Conservation (phyloP, 441 rosid genomes). For the Pelargonium myrrhifolium region DNA sequence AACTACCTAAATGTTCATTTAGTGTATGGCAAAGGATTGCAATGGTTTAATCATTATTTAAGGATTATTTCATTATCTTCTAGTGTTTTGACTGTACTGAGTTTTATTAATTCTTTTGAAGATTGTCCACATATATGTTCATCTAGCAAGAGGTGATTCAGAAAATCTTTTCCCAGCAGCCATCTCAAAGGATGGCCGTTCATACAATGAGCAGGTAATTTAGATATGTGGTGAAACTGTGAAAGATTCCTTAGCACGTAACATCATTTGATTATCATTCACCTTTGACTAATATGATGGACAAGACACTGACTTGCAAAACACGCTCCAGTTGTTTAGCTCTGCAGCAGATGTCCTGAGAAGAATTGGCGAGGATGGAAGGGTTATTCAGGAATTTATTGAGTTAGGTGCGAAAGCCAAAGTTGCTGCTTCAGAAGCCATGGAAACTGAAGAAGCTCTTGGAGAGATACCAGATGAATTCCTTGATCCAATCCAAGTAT, state of each 20-base stretch:
- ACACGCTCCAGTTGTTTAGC: constrained; percentile 55
- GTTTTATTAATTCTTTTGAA: constrained; percentile 27
- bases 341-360: constrained; percentile 79
- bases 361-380: constrained; percentile 76
- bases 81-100: neutral
- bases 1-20: too few relatives aligned
- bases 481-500: constrained; percentile 94
- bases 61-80: neutral
- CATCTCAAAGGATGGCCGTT: constrained; percentile 91
- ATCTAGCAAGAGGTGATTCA: constrained; percentile 81
- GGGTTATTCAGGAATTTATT: constrained; percentile 64
- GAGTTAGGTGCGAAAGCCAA: constrained; percentile 75
- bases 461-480: constrained; percentile 98
- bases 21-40: neutral
- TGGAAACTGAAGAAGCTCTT: constrained; percentile 90
- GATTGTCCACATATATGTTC: constrained; percentile 87
- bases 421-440: constrained; percentile 89
- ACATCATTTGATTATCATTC: neutral
- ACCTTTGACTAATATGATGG: neutral
- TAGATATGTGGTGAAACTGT: neutral
- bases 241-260: neutral
- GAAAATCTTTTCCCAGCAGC: constrained; percentile 76
- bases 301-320: constrained; percentile 19
- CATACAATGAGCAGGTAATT: constrained; percentile 85
- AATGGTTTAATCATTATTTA: neutral